phyloP scores from a whole-genome alignment of 2,329 filamentous ascomycete species.

The Diplodia intermedia region DNA sequence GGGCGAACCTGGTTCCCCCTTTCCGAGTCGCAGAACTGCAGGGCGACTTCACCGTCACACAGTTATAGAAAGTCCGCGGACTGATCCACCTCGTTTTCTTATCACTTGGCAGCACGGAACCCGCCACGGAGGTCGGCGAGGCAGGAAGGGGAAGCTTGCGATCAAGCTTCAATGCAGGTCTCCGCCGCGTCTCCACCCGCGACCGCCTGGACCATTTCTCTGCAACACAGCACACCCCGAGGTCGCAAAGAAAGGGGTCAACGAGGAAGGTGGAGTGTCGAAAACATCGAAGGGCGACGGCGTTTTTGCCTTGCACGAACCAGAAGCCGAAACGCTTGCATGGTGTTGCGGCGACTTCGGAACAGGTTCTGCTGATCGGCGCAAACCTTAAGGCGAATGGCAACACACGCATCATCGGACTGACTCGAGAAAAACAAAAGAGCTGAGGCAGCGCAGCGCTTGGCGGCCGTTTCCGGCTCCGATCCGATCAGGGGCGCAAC shows the following conservation, averaged over 20 bases:
- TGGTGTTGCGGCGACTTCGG: slow-evolving; percentile 1
- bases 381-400: neutral
- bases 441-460: neutral
- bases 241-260: neutral
- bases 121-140: neutral
- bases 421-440: slow-evolving; percentile 2
- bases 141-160: slow-evolving; percentile 4
- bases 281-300: neutral
- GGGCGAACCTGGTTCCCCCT: neutral
- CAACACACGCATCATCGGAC: slow-evolving; percentile 4
- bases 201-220: neutral
- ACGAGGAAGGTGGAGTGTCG: slow-evolving; percentile 11
- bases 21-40: neutral
- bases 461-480: neutral
- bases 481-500: slow-evolving; percentile 5
- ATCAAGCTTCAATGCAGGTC: neutral
- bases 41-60: neutral
- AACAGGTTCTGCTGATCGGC: neutral
- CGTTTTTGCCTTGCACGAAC: neutral
- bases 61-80: neutral
- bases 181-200: slow-evolving; percentile 3
- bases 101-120: slow-evolving; percentile 14
- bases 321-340: neutral
- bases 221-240: neutral
- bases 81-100: slow-evolving; percentile 3